Base-by-base conservation (phyloP, 2,329 filamentous ascomycete species). In the Talaromyces verruculosus region DNA sequence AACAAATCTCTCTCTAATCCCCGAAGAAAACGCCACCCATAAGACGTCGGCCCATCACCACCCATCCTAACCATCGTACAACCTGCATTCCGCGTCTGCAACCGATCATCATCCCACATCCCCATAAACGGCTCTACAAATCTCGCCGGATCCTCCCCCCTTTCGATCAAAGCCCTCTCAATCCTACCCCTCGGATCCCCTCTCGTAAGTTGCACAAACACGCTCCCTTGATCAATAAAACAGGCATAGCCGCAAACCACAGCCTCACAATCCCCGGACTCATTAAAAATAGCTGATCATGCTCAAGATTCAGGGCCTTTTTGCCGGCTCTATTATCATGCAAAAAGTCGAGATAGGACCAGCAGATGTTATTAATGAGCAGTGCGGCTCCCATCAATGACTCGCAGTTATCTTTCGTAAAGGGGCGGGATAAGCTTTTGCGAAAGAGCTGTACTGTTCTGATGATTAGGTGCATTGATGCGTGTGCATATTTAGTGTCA, bases 81-180 rank as follows among this genome's bases (percentile, higher is more conserved):
- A 25, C 19, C 28, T 30, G 7, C 22, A 17, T 2, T 17, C 15
- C 5, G 7, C 11, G 49, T 7, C 19, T n/a, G 25, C 2, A 15
- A 22, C 19, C 5, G 4, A 2, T n/a, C n/a, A 49, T 35, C 43
- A 51, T 62, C 43, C 60, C 60, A 62, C 30, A 51, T 62, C n/a
- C 15, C 19, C 60, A 51, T 51, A n/a, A 62, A 51, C 30, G 30
- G n/a, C 43, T 62, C 60, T n/a, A 62, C 60, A 11, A 62, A 62
- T 0, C 60, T 45, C 0, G 30, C 25, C 28, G 60, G 60, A 51
- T 62, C 39, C 5, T 62, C 28, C 1, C 43, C 43, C 15, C 30
- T 62, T 39, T 5, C 35, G 2, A 39, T n/a, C 43, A 62, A n/a
- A 39, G 30, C n/a, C 45, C 13, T 51, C 10, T 62, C 60, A 19